phyloP scores from a whole-genome alignment of 768 basidiomycete genomes.

The Dentipellis sp. region DNA sequence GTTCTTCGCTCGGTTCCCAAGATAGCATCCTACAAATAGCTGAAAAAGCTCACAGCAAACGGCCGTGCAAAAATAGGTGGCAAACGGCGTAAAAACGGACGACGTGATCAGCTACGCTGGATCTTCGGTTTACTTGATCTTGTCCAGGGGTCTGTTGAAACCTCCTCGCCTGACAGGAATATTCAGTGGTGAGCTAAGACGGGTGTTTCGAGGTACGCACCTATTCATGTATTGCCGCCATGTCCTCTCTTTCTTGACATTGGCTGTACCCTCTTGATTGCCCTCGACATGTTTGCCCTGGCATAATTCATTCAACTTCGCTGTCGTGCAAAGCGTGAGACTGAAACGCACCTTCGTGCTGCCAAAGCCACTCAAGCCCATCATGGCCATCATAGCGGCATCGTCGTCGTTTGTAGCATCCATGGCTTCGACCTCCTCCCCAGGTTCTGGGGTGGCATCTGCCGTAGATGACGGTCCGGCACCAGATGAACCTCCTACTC shows the following conservation, averaged over 20 bases:
- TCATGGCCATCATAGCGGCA: slow-evolving; percentile 77
- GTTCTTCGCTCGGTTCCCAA: too few relatives aligned
- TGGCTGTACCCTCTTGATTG: slow-evolving; percentile 64
- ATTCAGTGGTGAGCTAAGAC: slow-evolving; percentile 1
- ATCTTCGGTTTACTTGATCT: slow-evolving; percentile 64
- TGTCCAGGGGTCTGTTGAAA: slow-evolving; percentile 90
- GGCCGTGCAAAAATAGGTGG: too few relatives aligned
- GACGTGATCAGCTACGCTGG: background rate
- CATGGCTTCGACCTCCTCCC: slow-evolving; percentile 39
- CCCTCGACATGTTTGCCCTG: slow-evolving; percentile 77
- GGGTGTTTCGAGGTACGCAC: slow-evolving; percentile 26
- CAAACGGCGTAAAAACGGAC: too few relatives aligned
- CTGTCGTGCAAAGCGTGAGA: slow-evolving; percentile 2
- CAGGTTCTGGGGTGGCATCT: slow-evolving; percentile 27
- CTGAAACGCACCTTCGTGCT: slow-evolving; percentile 67
- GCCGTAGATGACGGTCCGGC: background rate
- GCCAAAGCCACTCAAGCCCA: slow-evolving; percentile 86
- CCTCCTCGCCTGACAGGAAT: slow-evolving; percentile 55
- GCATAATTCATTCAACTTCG: background rate
- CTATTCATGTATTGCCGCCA: slow-evolving; percentile 99
- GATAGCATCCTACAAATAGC: too few relatives aligned
- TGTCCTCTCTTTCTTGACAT: slow-evolving; percentile 76
- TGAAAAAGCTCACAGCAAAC: too few relatives aligned
- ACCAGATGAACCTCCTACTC: background rate
- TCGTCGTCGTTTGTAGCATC: slow-evolving; percentile 58